Conservation (phyloP, 306 rosid genomes). For the Cicer pinnatifidum region DNA sequence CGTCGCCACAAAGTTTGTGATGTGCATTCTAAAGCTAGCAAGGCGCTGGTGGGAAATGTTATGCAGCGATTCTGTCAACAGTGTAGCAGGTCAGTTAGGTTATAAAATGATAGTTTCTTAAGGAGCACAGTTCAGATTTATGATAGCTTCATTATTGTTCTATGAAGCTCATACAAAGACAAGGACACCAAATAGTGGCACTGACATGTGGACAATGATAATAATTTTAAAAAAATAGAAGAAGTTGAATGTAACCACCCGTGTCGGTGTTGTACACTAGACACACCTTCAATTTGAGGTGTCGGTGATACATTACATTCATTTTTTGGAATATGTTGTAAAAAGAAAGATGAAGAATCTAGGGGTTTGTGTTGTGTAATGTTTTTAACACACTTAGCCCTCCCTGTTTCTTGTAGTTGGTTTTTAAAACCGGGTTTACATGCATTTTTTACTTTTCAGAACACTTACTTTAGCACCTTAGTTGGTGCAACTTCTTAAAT, state of each 20-base stretch:
- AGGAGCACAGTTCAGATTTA: conserved; percentile 23
- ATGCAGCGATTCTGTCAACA: conserved; percentile 98
- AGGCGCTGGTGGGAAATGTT: conserved; percentile 76
- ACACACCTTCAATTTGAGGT: too few species aligned
- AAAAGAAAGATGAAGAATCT: conserved; percentile 18
- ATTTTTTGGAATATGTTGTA: neutral
- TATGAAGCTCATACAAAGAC: too few species aligned
- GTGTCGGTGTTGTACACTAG: too few species aligned
- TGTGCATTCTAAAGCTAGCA: conserved; percentile 80
- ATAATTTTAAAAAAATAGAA: too few species aligned
- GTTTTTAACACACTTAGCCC: neutral
- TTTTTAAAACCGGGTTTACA: conserved; percentile 7
- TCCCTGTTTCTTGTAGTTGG: conserved; percentile 14
- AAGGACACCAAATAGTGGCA: too few species aligned
- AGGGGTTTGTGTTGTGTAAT: conserved; percentile 12
- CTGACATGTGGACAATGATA: too few species aligned
- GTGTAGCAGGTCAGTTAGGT: conserved; percentile 88
- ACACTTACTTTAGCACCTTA: conserved; percentile 38
- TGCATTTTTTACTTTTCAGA: conserved; percentile 32
- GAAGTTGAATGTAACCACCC: too few species aligned
- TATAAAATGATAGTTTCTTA: conserved; percentile 31
- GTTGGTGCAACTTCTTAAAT: conserved; percentile 45
- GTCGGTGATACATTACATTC: too few species aligned
- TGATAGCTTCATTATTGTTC: neutral
- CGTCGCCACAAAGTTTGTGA: conserved; percentile 91